A percentile compares a stretch with the other conserved stretches of the same genome.
Conservation (phyloP, 768 basidiomycete genomes). For the Lepiota subincarnata region DNA sequence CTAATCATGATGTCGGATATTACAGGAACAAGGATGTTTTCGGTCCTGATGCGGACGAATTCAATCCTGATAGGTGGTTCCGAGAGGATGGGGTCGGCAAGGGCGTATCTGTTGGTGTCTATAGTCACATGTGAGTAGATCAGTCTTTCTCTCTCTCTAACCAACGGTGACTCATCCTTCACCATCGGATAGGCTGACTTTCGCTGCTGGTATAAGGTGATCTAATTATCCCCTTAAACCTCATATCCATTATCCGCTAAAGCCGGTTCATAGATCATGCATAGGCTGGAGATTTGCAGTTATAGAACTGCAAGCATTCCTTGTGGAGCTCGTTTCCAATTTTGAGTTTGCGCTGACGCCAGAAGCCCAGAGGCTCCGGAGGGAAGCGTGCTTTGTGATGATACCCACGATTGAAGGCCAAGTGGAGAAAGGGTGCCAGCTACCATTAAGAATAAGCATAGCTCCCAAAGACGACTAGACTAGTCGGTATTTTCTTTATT, state of each 20-base stretch:
- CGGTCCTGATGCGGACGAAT: slow-evolving; percentile 52
- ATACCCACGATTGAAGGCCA: slow-evolving; percentile 39
- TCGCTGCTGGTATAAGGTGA: slow-evolving; percentile 29
- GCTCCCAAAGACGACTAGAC: slow-evolving; percentile 22
- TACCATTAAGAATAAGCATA: slow-evolving; percentile 35
- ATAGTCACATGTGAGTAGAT: slow-evolving; percentile 39
- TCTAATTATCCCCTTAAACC: slow-evolving; percentile 5
- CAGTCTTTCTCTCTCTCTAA: not conserved
- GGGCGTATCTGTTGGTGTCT: slow-evolving; percentile 39
- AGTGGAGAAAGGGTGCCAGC: slow-evolving; percentile 35
- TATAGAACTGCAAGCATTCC: slow-evolving; percentile 53
- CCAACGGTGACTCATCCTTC: slow-evolving; percentile 3
- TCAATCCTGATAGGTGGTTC: slow-evolving; percentile 58
- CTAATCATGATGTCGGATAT: not conserved
- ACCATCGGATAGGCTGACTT: slow-evolving; percentile 21
- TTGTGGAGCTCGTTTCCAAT: slow-evolving; percentile 49
- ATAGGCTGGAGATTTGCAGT: slow-evolving; percentile 40
- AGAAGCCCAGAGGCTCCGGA: slow-evolving; percentile 29
- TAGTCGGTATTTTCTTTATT: not conserved
- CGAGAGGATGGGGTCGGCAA: slow-evolving; percentile 30
- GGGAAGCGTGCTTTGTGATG: slow-evolving; percentile 39
- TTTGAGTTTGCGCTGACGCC: slow-evolving; percentile 48
- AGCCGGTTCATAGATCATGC: slow-evolving; percentile 22
- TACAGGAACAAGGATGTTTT: slow-evolving; percentile 45
- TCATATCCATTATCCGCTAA: not conserved